phyloP scores from a whole-genome alignment of 495 filamentous ascomycete genomes.

The Haplographium delicatum region DNA sequence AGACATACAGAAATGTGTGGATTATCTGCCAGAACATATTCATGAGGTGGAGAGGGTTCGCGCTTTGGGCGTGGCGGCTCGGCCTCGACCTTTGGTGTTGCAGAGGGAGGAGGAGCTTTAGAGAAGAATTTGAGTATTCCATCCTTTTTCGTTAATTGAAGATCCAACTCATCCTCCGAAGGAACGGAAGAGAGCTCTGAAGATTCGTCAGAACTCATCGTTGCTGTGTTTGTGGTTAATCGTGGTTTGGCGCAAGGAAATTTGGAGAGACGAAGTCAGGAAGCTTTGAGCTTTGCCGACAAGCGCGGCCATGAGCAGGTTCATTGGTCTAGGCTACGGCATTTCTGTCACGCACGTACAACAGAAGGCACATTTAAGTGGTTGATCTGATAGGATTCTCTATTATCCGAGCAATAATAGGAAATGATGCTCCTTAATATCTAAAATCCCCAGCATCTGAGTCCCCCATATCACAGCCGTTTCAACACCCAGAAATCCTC shows the following conservation, averaged over 20 bases:
- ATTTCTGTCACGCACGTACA: slow-evolving; percentile 17
- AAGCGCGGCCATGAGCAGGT: slow-evolving; percentile 4
- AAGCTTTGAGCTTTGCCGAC: slow-evolving; percentile 18
- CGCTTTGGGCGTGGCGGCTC: slow-evolving; percentile 63
- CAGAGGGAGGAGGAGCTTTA: slow-evolving; percentile 33
- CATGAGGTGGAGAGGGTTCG: slow-evolving; percentile 79
- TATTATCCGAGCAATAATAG: neutral
- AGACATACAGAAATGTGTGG: slow-evolving; percentile 77
- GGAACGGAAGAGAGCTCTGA: slow-evolving; percentile 49
- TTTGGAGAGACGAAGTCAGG: slow-evolving; percentile 13
- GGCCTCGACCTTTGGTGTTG: slow-evolving; percentile 33
- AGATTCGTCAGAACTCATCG: slow-evolving; percentile 47
- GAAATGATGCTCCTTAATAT: no score
- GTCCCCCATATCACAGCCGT: no score
- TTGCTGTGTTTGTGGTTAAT: slow-evolving; percentile 17
- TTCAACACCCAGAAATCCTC: no score
- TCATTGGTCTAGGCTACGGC: slow-evolving; percentile 16
- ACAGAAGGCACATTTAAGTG: neutral
- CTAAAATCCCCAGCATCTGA: no score
- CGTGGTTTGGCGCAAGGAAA: neutral
- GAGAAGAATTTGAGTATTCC: slow-evolving; percentile 56
- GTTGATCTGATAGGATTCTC: neutral
- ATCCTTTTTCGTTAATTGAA: slow-evolving; percentile 41
- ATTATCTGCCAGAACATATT: slow-evolving; percentile 84
- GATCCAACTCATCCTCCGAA: slow-evolving; percentile 47